These are phyloP conservation scores for Polygonum aviculare DNA, from an alignment of 148 eudicot species.

Conservation along the genomic window DNA sequence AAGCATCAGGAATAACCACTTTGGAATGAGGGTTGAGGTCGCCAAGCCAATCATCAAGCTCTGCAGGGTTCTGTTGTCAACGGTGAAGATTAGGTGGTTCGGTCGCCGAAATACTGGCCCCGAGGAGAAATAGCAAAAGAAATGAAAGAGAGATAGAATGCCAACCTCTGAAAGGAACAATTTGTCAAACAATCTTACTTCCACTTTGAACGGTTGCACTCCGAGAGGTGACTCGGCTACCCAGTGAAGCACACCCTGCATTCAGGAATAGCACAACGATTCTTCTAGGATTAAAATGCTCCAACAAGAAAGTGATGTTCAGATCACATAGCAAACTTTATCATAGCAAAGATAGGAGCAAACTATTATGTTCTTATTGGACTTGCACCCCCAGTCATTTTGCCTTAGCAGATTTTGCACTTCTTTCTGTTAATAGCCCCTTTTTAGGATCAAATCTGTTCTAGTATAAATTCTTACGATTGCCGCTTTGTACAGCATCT, in stretches of 20 bases:
- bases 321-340: background rate
- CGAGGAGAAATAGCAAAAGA: background rate
- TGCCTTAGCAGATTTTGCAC: too few relatives aligned
- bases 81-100: background rate
- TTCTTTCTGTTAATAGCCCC: too few relatives aligned
- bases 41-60: conserved; percentile 82
- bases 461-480: too few relatives aligned
- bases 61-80: conserved; percentile 62
- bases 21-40: conserved; percentile 77
- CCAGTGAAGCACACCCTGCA: conserved; percentile 96
- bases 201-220: conserved; percentile 74
- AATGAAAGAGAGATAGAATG: conserved; percentile 4
- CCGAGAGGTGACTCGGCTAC: conserved; percentile 74
- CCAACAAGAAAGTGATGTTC: background rate
- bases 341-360: background rate
- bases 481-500: too few relatives aligned
- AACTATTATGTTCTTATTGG: background rate
- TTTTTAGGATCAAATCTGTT: too few relatives aligned
- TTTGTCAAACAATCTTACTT: conserved; percentile 86
- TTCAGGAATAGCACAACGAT: background rate
- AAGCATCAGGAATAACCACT: conserved; percentile 57
- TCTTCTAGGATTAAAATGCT: background rate
- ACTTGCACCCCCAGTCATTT: too few relatives aligned
- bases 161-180: conserved; percentile 79
- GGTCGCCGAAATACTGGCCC: background rate